These are phyloP conservation scores for Schizosaccharomyces lindneri DNA, from an alignment of 805 yeast genomes.

Conservation along the genomic window DNA sequence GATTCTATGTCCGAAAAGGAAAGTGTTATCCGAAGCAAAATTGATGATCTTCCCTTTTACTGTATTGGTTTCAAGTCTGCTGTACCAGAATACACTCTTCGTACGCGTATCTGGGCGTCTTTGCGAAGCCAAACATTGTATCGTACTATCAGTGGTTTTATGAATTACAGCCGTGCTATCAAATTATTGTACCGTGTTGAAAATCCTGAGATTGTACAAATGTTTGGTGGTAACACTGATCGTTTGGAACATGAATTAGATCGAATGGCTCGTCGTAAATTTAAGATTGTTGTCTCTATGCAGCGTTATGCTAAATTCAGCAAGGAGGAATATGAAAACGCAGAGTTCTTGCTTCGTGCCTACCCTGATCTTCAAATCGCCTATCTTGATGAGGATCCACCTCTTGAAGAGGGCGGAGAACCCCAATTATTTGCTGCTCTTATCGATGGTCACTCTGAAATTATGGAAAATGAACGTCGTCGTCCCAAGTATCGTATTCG, in stretches of 20 bases:
- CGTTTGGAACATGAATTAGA: slow-evolving; percentile 86
- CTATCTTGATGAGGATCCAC: slow-evolving; percentile 76
- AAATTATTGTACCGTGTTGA: slow-evolving; percentile 83
- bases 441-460: slow-evolving; percentile 32
- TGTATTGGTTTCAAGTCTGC: slow-evolving; percentile 95
- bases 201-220: slow-evolving; percentile 83
- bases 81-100: slow-evolving; percentile 82
- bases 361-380: slow-evolving; percentile 61
- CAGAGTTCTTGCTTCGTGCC: slow-evolving; percentile 38
- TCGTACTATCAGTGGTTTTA: slow-evolving; percentile 92
- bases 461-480: slow-evolving; percentile 32
- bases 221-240: slow-evolving; percentile 97
- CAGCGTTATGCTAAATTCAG: slow-evolving; percentile 51
- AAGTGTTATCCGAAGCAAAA: slow-evolving; percentile 44
- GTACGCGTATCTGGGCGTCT: slow-evolving; percentile 98
- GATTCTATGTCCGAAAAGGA: slow-evolving; percentile 17
- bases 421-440: slow-evolving; percentile 42
- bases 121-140: slow-evolving; percentile 87
- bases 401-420: slow-evolving; percentile 20
- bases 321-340: slow-evolving; percentile 39
- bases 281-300: slow-evolving; percentile 63
- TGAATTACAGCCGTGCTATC: slow-evolving; percentile 94
- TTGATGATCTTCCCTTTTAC: slow-evolving; percentile 80
- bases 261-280: slow-evolving; percentile 55
- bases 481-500: slow-evolving; percentile 40